A percentile compares a stretch with the other conserved stretches of the same genome.
phyloP scores from a whole-genome alignment of 352 stramenopile species.

The Globisporangium sylvaticum region DNA sequence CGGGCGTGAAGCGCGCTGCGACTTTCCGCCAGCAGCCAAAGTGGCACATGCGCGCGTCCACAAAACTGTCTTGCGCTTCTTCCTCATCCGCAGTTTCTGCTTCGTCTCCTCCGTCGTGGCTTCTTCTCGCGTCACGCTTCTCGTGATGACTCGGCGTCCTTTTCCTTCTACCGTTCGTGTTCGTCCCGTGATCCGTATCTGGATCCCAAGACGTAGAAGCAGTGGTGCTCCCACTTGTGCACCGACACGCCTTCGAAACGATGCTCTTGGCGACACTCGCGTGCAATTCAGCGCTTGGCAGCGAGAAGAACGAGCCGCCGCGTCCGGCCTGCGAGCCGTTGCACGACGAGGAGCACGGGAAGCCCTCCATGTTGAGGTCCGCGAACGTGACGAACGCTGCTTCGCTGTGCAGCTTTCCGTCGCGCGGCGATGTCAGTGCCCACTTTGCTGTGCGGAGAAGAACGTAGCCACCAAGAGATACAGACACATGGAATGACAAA shows the following conservation, averaged over 20 bases:
- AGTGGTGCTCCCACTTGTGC: not conserved
- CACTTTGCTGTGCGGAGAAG: constrained; percentile 45
- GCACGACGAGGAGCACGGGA: constrained; percentile 66
- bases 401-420: constrained; percentile 7
- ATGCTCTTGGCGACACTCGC: constrained; percentile 38
- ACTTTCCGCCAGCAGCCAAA: constrained; percentile 64
- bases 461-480: not conserved
- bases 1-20: constrained; percentile 24
- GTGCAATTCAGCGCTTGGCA: constrained; percentile 42
- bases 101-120: not conserved
- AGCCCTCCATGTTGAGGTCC: constrained; percentile 83
- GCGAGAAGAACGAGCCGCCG: constrained; percentile 66
- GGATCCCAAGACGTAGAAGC: not conserved
- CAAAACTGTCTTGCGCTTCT: constrained; percentile 20
- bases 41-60: constrained; percentile 57
- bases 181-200: not conserved
- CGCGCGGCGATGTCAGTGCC: constrained; percentile 54
- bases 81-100: not conserved
- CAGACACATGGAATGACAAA: not conserved
- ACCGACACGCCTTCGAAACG: constrained; percentile 46
- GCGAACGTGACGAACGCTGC: constrained; percentile 52
- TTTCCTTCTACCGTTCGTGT: not conserved
- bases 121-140: not conserved
- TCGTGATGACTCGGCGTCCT: not conserved
- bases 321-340: constrained; percentile 70